These are phyloP conservation scores for Lantana camara DNA, from an alignment of 257 asterid genomes.

Conservation along the genomic window DNA sequence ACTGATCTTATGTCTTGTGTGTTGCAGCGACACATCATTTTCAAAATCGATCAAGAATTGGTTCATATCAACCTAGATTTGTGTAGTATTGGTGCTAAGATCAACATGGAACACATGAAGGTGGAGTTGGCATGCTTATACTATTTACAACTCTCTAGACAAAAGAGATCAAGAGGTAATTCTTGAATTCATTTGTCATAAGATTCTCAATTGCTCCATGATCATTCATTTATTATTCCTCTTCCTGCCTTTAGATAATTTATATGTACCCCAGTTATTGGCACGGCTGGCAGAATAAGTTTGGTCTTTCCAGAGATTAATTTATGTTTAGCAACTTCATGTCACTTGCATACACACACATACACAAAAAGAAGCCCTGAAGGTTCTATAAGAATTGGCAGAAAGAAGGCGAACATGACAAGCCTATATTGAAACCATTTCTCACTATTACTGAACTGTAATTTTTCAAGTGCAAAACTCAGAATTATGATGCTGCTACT, in stretches of 20 bases:
- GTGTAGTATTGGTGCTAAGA: conserved; percentile 44
- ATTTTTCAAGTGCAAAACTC: conserved; percentile 4
- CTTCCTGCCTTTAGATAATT: background rate
- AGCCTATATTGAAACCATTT: conserved; percentile 1
- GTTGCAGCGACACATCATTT: conserved; percentile 57
- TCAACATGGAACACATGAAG: conserved; percentile 69
- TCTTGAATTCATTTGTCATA: conserved; percentile 17
- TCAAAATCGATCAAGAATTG: conserved; percentile 61
- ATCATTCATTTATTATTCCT: background rate
- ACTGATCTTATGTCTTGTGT: conserved; percentile 27
- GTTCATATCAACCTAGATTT: conserved; percentile 49
- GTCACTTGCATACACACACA: too few species aligned
- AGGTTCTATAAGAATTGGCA: background rate
- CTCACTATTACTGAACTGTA: background rate
- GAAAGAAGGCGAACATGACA: conserved; percentile 5
- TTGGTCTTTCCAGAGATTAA: background rate
- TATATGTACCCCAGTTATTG: background rate
- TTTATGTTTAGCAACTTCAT: background rate
- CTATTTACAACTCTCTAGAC: conserved; percentile 62
- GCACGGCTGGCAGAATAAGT: too few species aligned
- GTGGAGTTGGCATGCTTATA: conserved; percentile 84
- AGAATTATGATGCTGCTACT: background rate
- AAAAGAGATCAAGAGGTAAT: conserved; percentile 78
- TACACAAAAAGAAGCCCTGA: background rate
- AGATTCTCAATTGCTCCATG: background rate